phyloP scores from a whole-genome alignment of 305 asterid genomes.

The Fraxinus ornus region DNA sequence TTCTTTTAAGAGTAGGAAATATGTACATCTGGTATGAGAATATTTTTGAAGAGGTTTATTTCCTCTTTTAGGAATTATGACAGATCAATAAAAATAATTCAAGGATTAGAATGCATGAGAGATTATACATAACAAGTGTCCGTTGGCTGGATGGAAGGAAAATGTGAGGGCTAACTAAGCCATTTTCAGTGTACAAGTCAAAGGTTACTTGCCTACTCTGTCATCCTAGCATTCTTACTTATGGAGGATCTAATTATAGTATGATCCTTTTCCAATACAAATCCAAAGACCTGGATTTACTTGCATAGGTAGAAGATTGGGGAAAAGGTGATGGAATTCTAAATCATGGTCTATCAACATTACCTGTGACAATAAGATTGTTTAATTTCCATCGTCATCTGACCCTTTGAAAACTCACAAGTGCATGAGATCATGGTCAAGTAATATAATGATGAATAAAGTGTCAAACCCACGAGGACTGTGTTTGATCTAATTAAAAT shows the following conservation, averaged over 20 bases:
- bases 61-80: neutral
- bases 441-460: too few species aligned
- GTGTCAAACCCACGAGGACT: too few species aligned
- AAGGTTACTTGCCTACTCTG: neutral
- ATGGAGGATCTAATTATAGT: conserved; percentile 2
- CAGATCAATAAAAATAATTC: conserved; percentile 10
- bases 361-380: neutral
- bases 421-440: too few species aligned
- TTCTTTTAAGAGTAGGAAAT: conserved; percentile 8
- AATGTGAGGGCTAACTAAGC: neutral
- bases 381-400: neutral
- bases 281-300: conserved; percentile 8
- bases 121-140: conserved; percentile 1
- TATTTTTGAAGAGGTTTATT: neutral
- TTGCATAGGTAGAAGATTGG: neutral
- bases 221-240: neutral
- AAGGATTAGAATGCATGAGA: conserved; percentile 12
- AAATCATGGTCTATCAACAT: neutral
- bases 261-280: conserved; percentile 2
- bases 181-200: neutral
- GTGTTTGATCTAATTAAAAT: too few species aligned
- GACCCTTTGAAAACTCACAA: too few species aligned
- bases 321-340: neutral
- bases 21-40: neutral
- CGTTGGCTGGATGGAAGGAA: conserved; percentile 5